Base-by-base conservation (phyloP, 345 rosid genomes). In the Acer campestre region DNA sequence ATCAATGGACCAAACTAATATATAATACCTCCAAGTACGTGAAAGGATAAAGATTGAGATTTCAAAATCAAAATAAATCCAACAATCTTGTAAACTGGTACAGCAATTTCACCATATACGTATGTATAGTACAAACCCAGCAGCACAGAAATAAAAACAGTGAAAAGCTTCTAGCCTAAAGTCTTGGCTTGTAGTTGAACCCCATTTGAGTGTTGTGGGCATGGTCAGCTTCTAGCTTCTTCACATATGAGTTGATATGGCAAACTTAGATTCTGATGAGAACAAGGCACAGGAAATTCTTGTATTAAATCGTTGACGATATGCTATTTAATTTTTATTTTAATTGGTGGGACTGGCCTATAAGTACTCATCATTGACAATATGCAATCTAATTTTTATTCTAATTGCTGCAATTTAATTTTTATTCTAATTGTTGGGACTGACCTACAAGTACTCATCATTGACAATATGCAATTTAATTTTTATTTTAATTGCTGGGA, bases 151-250 rank as follows among this genome's bases (percentile, higher is more conserved):
- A 35, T 5, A 63, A 18, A 6, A 48, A 63, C 27, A 61, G 23
- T 72, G 20, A 20, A 40, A 9, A 42, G 2, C 27, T 35, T 35
- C 1, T 18, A n/a, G 29, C n/a, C 4, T 7, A 9, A 4, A 40
- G 55, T 11, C 69, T 48, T 27, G 9, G 25, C 69, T 27, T 10
- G 38, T 71, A 71, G 77, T 77, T 76, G 27, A 59, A 71, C 56
- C 73, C 79, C 72, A 80, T 59, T 53, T 66, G 40, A 14, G 7
- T 10, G 13, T 14, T 35, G 73, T 67, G 29, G 40, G 80, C 80
- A 59, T 71, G 80, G 40, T 27, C 48, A 56, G 44, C 61, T 8
- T 35, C 14, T 68, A 63, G 62, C 73, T 73, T 61, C 67, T 38
- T 23, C 38, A 62, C 25, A 62, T 22, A 18, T 9, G 82, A 75